These are phyloP conservation scores for Ophiostoma triangulosporum DNA, from an alignment of 2,329 filamentous ascomycete genomes.

Conservation along the genomic window DNA sequence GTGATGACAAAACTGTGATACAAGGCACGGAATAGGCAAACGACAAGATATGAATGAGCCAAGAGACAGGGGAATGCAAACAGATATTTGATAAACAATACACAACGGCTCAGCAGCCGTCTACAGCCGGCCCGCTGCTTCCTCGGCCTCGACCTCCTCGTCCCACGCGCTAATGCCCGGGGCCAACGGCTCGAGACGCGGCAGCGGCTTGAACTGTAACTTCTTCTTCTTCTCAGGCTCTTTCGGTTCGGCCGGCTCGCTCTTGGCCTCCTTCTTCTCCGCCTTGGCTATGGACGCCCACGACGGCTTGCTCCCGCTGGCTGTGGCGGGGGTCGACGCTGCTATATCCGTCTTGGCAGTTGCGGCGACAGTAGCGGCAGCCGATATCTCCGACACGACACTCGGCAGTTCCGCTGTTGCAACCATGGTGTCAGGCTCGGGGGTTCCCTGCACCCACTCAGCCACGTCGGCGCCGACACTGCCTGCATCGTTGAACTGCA, in stretches of 20 bases:
- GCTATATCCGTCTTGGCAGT: background rate
- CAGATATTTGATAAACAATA: background rate
- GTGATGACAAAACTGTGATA: background rate
- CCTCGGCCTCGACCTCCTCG: constrained; percentile 42
- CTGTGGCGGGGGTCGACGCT: background rate
- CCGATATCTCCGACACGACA: constrained; percentile 17
- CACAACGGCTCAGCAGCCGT: background rate
- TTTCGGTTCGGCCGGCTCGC: background rate
- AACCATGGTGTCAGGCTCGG: constrained; percentile 6
- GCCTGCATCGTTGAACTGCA: constrained; percentile 12
- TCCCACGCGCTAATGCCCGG: constrained; percentile 37
- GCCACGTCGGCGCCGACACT: constrained; percentile 13
- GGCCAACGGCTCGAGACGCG: constrained; percentile 21
- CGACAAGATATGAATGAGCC: too few species aligned
- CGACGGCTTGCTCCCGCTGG: background rate
- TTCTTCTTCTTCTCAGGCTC: constrained; percentile 9
- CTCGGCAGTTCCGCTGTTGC: constrained; percentile 17
- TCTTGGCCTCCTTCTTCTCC: constrained; percentile 1
- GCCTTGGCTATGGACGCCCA: background rate
- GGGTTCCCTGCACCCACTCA: constrained; percentile 13
- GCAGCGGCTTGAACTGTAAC: constrained; percentile 6
- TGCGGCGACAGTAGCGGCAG: constrained; percentile 25
- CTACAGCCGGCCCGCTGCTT: constrained; percentile 15
- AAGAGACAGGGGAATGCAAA: background rate
- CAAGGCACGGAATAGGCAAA: too few species aligned